A percentile compares a stretch with the other conserved stretches of the same genome.
phyloP scores from a whole-genome alignment of 208 protist species.

The Leishmania lainsoni region DNA sequence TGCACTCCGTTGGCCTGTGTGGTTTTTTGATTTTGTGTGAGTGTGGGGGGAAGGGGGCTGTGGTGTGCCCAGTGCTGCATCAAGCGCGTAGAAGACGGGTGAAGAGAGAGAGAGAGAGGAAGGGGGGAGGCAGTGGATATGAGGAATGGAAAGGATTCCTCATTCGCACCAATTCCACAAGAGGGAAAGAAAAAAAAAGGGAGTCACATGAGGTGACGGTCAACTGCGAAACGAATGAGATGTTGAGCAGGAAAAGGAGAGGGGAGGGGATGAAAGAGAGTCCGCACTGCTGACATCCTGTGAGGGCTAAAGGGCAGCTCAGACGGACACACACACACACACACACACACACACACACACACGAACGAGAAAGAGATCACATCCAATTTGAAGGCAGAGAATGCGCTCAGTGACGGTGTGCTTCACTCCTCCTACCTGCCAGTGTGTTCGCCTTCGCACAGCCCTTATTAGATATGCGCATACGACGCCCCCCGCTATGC shows the following conservation, averaged over 20 bases:
- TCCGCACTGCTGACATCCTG: neutral
- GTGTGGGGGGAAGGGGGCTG: neutral
- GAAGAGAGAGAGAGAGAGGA: neutral
- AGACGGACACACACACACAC: neutral
- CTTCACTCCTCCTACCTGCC: neutral
- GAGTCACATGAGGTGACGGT: neutral
- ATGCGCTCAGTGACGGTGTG: neutral
- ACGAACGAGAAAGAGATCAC: neutral
- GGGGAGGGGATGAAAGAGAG: neutral
- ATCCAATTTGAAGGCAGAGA: neutral
- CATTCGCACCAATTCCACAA: neutral
- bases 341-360: constrained; percentile 1
- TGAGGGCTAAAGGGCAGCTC: neutral
- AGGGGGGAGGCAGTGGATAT: neutral
- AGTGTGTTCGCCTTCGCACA: neutral
- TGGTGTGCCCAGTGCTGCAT: neutral
- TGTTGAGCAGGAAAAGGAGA: constrained; percentile 1
- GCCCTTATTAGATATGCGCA: neutral
- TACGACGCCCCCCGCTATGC: neutral
- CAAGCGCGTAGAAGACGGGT: neutral
- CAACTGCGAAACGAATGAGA: neutral
- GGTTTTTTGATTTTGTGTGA: neutral
- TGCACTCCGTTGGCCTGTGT: neutral
- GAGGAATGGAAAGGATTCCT: neutral
- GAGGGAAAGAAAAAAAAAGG: neutral